Conservation (phyloP, 768 basidiomycete species). For the Lactarius quietus region DNA sequence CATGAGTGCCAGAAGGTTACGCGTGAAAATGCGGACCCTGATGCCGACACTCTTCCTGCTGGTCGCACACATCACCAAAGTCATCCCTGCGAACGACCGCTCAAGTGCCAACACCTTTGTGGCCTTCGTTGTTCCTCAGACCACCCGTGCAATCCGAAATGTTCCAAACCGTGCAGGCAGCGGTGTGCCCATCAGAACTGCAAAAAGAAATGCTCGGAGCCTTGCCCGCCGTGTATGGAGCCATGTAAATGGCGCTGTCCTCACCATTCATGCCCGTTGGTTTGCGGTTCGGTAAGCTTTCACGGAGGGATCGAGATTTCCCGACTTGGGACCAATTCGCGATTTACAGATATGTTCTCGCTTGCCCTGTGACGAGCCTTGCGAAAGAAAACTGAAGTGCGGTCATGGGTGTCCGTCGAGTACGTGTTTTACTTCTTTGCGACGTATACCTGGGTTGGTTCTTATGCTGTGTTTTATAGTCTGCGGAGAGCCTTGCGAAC, state of each 20-base stretch:
- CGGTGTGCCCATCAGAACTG: conserved; percentile 34
- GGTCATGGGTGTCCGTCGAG: conserved; percentile 40
- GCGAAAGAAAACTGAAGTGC: conserved; percentile 33
- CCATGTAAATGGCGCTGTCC: conserved; percentile 36
- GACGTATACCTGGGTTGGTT: neutral
- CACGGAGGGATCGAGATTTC: neutral
- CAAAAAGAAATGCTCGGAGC: conserved; percentile 31
- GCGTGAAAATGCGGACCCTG: neutral
- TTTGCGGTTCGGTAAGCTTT: conserved; percentile 37
- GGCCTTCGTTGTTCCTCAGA: conserved; percentile 30
- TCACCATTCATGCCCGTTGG: conserved; percentile 35
- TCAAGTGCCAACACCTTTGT: conserved; percentile 36
- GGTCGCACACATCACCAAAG: conserved; percentile 28
- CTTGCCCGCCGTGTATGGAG: conserved; percentile 37
- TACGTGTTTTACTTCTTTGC: conserved; percentile 19
- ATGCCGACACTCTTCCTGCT: too few relatives aligned
- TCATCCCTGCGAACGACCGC: conserved; percentile 33
- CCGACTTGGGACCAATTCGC: neutral
- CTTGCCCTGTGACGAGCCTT: conserved; percentile 37
- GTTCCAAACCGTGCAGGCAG: conserved; percentile 30
- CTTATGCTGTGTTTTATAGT: conserved; percentile 29
- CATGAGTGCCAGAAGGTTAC: conserved; percentile 31
- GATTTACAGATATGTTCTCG: conserved; percentile 35
- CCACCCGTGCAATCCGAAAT: conserved; percentile 32
- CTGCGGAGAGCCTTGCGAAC: conserved; percentile 37